Evolutionary conservation across 805 yeast species (phyloP).

Genomic region (Metschnikowia continentalis): DNA sequence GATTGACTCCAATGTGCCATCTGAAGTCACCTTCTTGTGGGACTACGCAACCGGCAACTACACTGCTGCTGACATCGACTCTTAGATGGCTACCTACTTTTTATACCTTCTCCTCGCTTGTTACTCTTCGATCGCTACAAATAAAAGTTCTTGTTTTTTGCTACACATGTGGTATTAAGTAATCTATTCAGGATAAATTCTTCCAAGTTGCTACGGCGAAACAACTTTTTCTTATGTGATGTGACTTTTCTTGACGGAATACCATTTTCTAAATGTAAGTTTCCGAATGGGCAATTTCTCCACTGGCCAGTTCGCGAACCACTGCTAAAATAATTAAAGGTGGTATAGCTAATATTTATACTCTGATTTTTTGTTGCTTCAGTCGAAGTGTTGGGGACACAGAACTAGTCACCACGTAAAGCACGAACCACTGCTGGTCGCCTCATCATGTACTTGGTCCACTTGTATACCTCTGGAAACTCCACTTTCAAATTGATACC

Average conservation of each 20-base stretch:
- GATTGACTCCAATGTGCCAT: slow-evolving; percentile 19
- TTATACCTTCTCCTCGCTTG: background rate
- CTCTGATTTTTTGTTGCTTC: background rate
- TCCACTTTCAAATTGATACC: slow-evolving; percentile 85
- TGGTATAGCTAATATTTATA: background rate
- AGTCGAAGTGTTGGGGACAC: background rate
- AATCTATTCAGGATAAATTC: background rate
- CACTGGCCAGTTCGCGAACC: background rate
- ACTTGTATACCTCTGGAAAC: slow-evolving; percentile 91
- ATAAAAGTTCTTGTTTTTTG: background rate
- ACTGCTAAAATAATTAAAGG: background rate
- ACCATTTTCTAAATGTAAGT: background rate
- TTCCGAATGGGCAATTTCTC: background rate
- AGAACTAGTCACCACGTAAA: slow-evolving; percentile 56
- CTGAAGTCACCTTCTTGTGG: slow-evolving; percentile 39
- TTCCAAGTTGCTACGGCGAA: background rate
- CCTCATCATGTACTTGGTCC: slow-evolving; percentile 95
- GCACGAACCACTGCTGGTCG: slow-evolving; percentile 90
- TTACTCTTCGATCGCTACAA: slow-evolving; percentile 1
- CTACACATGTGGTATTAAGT: background rate
- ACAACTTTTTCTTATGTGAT: background rate
- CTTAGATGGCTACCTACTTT: background rate
- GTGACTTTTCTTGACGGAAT: background rate
- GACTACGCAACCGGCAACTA: slow-evolving; percentile 27
- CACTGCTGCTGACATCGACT: slow-evolving; percentile 21